Evolutionary conservation across 345 rosid species (phyloP), one percentile per base, ranked within the genome.

Genomic region (Rhizophora apiculata): DNA sequence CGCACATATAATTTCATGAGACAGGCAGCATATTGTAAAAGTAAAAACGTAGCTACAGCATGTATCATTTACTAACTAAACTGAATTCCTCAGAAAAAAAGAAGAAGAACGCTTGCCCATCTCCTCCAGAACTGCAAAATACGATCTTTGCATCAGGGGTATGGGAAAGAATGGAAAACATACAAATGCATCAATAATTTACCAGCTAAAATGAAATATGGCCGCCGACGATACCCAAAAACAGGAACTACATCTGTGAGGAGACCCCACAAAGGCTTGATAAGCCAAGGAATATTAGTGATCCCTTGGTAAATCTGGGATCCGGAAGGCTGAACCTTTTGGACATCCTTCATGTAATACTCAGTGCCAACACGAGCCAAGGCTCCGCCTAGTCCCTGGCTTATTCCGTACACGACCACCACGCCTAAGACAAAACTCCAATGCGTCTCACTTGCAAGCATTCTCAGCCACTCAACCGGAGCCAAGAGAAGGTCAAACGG

Each of bases 281-380:
- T 75, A 71, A 88, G 76, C 91, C 91, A 88, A 62, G 93, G 93
- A 59, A 86, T 63, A 62, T 81, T 80, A 73, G 80, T 80, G 63
- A 89, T 70, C 30, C 88, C 96, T 37, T 71, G 68, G 57, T 80
- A 82, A 43, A 73, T 37, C 91, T 82, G 85, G 21, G 88, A 80
- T 79, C 86, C 72, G 27, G 93, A 90, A 9, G 96, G 96, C 70
- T 88, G 89, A 10, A 88, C 69, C 81, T 75, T 81, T 69, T 75
- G 96, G 56, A 72, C 96, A 69, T 90, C 93, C 75, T 90, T 90
- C 81, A 90, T 82, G 66, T 90, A 90, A 54, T 90, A 86, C 68
- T 83, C 80, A 0, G 90, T 86, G 30, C 84, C 76, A 46, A 89
- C 92, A 72, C 82, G 81, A 36, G 76, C 72, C 31, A 89, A 78